These are phyloP conservation scores for Parietaria judaica DNA, from an alignment of 306 rosid genomes.

Conservation along the genomic window DNA sequence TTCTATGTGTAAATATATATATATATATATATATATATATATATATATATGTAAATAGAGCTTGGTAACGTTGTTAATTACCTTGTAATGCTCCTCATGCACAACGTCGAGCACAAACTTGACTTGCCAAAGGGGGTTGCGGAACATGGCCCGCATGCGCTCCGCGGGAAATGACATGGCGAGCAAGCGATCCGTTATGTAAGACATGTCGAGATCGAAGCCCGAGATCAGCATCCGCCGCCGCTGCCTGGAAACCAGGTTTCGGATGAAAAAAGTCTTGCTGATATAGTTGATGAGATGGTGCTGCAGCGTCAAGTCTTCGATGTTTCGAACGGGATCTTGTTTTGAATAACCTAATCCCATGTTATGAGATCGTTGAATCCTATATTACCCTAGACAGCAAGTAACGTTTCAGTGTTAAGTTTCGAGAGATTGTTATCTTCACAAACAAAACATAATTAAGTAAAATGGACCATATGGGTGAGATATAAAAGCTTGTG, in stretches of 20 bases:
- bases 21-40: too few relatives aligned
- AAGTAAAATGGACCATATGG: too few relatives aligned
- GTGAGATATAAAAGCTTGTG: too few relatives aligned
- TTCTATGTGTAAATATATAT: too few relatives aligned
- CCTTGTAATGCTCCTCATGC: conserved; percentile 80
- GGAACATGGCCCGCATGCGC: conserved; percentile 81
- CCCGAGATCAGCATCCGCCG: conserved; percentile 89
- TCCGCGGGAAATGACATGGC: conserved; percentile 98
- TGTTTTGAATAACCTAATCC: conserved; percentile 56
- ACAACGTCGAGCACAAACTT: conserved; percentile 86
- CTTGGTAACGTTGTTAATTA: not conserved
- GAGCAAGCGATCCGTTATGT: conserved; percentile 66
- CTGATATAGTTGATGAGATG: conserved; percentile 58
- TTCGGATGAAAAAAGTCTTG: conserved; percentile 57
- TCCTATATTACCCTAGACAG: not conserved
- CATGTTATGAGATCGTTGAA: conserved; percentile 40
- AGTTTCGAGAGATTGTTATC: not conserved
- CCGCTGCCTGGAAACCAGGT: conserved; percentile 84
- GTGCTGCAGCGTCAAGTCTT: conserved; percentile 36
- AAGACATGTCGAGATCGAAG: conserved; percentile 98
- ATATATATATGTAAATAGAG: too few relatives aligned
- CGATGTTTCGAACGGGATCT: conserved; percentile 27
- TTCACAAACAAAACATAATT: not conserved
- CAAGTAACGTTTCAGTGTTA: not conserved
- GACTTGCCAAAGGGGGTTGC: conserved; percentile 98